Conservation (phyloP, 202 grass and related monocot species). For the Dendrocalamus latiflorus region DNA sequence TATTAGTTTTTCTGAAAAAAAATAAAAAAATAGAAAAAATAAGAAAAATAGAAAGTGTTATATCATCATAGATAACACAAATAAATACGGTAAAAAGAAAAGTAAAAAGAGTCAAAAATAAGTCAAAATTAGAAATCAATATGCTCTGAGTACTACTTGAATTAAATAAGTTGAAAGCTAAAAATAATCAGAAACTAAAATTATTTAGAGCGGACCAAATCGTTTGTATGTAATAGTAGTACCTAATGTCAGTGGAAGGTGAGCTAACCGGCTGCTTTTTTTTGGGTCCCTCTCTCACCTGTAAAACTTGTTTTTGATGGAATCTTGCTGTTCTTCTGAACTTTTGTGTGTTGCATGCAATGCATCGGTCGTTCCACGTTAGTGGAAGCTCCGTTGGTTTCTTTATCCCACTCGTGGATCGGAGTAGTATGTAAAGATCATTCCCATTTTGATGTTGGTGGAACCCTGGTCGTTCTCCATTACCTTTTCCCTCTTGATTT, state of each 20-base stretch:
- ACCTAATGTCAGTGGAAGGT: background rate
- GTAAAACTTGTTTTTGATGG: background rate
- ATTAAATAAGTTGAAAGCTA: no score
- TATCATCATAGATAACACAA: no score
- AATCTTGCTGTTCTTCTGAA: background rate
- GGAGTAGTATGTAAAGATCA: background rate
- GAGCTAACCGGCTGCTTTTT: background rate
- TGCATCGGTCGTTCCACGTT: background rate
- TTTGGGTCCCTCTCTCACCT: background rate
- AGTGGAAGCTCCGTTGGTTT: background rate
- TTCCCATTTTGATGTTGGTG: background rate
- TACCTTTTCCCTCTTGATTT: background rate
- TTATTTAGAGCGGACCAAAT: background rate
- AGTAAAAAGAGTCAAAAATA: no score
- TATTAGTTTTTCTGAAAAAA: no score
- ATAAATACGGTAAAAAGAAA: no score
- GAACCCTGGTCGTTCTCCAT: background rate
- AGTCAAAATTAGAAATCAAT: no score
- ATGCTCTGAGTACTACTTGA: no score
- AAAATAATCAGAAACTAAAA: no score
- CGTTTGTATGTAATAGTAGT: no score
- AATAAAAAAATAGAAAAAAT: no score
- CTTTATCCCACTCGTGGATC: background rate
- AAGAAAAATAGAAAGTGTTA: no score
- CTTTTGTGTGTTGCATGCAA: background rate